A percentile compares a stretch with the other conserved stretches of the same genome.
Evolutionary conservation across 768 basidiomycete species (phyloP).

Genomic region (Suillus decipiens): DNA sequence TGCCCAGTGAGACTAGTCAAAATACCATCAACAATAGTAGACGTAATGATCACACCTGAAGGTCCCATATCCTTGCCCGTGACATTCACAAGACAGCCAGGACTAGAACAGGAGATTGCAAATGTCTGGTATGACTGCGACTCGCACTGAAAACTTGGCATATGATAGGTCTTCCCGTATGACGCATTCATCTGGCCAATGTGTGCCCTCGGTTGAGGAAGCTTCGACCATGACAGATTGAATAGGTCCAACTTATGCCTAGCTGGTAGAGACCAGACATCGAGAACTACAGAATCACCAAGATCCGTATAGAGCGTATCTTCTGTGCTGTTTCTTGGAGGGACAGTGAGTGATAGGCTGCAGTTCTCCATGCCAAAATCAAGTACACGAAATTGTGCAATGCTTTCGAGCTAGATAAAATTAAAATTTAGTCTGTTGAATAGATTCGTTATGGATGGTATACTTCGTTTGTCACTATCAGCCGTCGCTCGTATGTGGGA

Average conservation of each 20-base stretch:
- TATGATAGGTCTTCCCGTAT: not conserved
- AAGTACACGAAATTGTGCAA: slow-evolving; percentile 31
- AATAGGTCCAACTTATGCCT: not conserved
- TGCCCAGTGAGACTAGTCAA: not conserved
- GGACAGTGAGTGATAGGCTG: slow-evolving; percentile 23
- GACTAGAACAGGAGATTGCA: slow-evolving; percentile 6
- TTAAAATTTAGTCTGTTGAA: not conserved
- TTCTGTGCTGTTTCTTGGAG: slow-evolving; percentile 14
- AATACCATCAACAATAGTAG: not conserved
- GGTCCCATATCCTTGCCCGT: not conserved
- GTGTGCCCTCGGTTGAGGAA: slow-evolving; percentile 2
- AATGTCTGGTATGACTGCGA: slow-evolving; percentile 9
- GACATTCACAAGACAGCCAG: slow-evolving; percentile 5
- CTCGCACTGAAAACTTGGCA: not conserved
- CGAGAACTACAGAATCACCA: not conserved
- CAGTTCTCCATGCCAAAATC: slow-evolving; percentile 37
- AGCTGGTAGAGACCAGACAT: slow-evolving; percentile 2
- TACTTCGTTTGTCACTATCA: not conserved
- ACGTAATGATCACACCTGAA: not conserved
- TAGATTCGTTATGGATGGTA: not conserved
- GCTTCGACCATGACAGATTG: slow-evolving; percentile 4
- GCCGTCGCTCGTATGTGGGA: not conserved
- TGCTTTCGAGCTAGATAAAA: not conserved
- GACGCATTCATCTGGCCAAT: not conserved
- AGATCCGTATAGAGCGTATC: not conserved